These are phyloP conservation scores for Lagenidium giganteum DNA, from an alignment of 352 stramenopile species.

Conservation along the genomic window DNA sequence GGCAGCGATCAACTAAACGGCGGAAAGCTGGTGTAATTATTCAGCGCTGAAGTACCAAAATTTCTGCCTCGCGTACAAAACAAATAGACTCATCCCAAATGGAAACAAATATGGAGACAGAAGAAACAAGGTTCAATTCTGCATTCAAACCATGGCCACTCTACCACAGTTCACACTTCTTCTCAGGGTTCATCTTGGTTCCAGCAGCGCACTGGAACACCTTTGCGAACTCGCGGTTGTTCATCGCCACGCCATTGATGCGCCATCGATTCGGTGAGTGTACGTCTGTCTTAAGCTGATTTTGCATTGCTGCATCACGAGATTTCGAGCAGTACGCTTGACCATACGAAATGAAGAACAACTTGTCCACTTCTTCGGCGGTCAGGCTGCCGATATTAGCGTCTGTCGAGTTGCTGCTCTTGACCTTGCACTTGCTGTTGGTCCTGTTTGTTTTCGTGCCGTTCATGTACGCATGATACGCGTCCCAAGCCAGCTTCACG, in stretches of 20 bases:
- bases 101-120: too few relatives aligned
- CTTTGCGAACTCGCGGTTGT: constrained; percentile 36
- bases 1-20: too few relatives aligned
- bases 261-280: constrained; percentile 41
- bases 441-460: too few relatives aligned
- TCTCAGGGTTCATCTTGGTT: constrained; percentile 37
- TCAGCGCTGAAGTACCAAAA: too few relatives aligned
- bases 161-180: constrained; percentile 52
- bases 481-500: constrained; percentile 39
- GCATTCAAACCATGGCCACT: background rate
- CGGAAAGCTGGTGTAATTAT: too few relatives aligned
- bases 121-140: too few relatives aligned
- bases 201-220: constrained; percentile 33
- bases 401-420: too few relatives aligned
- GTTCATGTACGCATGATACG: constrained; percentile 29
- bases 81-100: too few relatives aligned
- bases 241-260: constrained; percentile 51
- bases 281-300: constrained; percentile 25
- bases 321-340: constrained; percentile 51
- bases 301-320: constrained; percentile 24
- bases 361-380: constrained; percentile 20
- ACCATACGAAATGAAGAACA: constrained; percentile 55
- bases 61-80: too few relatives aligned
- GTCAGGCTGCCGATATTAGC: background rate
- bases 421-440: too few relatives aligned